Conservation (phyloP, 495 filamentous ascomycete species). For the Chaetomium cochliodes region DNA sequence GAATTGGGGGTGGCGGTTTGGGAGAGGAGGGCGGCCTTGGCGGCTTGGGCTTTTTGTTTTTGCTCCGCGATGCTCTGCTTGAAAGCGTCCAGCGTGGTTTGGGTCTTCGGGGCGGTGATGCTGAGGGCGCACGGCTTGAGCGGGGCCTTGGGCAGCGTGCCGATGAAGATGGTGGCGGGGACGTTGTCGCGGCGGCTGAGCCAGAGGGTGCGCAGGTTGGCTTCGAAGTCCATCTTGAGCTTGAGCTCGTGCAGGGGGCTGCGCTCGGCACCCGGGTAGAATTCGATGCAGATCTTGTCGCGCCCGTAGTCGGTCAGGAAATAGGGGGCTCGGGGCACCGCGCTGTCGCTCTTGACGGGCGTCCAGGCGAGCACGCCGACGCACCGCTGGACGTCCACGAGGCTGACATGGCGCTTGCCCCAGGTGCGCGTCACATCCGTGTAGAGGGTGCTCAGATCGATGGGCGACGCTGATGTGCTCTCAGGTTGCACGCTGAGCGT, state of each 20-base stretch:
- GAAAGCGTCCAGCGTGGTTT: constrained; percentile 60
- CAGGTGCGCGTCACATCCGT: constrained; percentile 57
- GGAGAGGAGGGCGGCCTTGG: constrained; percentile 20
- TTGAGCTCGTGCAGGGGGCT: constrained; percentile 55
- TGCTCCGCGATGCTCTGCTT: constrained; percentile 51
- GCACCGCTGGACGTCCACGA: constrained; percentile 58
- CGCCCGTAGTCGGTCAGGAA: constrained; percentile 61
- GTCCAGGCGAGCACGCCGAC: constrained; percentile 51
- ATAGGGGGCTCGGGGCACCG: constrained; percentile 37
- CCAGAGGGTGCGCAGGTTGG: constrained; percentile 53
- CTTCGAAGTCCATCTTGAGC: constrained; percentile 54
- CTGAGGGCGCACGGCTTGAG: constrained; percentile 46
- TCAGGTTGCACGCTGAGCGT: constrained; percentile 60
- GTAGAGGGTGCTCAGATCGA: constrained; percentile 56
- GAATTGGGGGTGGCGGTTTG: constrained; percentile 35
- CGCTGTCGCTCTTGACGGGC: constrained; percentile 11
- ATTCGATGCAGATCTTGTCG: constrained; percentile 48
- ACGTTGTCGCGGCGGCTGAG: constrained; percentile 25
- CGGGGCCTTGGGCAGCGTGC: constrained; percentile 54
- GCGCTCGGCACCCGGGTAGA: constrained; percentile 28
- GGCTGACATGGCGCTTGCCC: constrained; percentile 57
- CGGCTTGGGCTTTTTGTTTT: constrained; percentile 36
- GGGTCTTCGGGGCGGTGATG: constrained; percentile 50
- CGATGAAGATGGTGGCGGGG: constrained; percentile 44
- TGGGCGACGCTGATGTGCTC: constrained; percentile 59